Evolutionary conservation across 306 rosid species (phyloP), one percentile per base, ranked within the genome.

Genomic region (Sicyos baderoa): DNA sequence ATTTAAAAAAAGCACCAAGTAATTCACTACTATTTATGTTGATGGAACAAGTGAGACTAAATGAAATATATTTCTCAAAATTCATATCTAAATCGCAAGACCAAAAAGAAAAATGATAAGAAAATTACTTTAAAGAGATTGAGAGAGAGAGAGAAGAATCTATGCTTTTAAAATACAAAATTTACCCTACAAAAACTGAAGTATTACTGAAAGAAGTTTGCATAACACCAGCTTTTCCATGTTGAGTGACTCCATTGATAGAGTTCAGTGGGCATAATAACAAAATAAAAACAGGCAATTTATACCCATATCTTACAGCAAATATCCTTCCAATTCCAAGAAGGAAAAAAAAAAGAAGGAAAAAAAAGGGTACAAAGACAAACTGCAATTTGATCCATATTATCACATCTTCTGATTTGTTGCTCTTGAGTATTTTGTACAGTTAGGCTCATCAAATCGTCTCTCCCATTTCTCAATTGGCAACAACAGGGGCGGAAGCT

Each of bases 401-500:
- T 44, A 10, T 45, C 70, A 42, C 54, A 42, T 21, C 70, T 63
- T 63, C 9, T 17, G 45, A 44, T 44, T 19, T 47, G 53, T 45
- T 18, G 54, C 51, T 45, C 19, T 66, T 66, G 42, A 45, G 70
- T 42, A 64, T 18, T 45, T 29, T 69, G 73, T 69, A 69, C 50
- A 69, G 48, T 25, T 50, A 7, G 18, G 59, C 29, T 55, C 52
- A 55, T 53, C 12, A 51, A 32, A 25, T 18, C 40, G 23, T 72
- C 74, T 19, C 70, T 22, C 51, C 50, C 53, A 67, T 60, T 55
- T 80, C 80, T 63, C 51, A 63, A n/a, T 40, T 63, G 54, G 35
- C 70, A 44, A 44, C 54, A 44, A 21, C 37, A 21, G 40, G 23
- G 53, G 70, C 54, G 6, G 70, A 45, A 73, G 72, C 85, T 74